Conservation (phyloP, 768 basidiomycete genomes). For the Candolleomyces aberdarensis region DNA sequence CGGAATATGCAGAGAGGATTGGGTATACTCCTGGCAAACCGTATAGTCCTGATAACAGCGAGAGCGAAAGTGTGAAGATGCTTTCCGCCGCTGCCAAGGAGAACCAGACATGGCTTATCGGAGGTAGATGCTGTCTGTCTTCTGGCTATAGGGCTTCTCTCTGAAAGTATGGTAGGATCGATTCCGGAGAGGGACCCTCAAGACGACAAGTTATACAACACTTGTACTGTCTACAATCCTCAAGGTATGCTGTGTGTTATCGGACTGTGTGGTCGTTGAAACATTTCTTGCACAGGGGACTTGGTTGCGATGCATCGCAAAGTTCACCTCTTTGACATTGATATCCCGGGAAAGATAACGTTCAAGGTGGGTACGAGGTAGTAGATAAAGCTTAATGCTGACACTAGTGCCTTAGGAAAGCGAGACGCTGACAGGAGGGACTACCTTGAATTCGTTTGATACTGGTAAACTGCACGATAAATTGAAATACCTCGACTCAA, state of each 20-base stretch:
- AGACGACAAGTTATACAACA: constrained; percentile 82
- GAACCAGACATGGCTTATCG: constrained; percentile 84
- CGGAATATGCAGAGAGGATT: constrained; percentile 79
- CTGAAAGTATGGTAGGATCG: constrained; percentile 59
- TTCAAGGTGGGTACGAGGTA: constrained; percentile 58
- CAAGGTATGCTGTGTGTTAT: constrained; percentile 40
- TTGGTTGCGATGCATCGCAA: constrained; percentile 89
- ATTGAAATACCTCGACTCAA: not conserved
- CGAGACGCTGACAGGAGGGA: constrained; percentile 80
- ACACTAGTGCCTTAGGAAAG: constrained; percentile 61
- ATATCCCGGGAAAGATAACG: constrained; percentile 88
- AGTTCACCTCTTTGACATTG: constrained; percentile 96
- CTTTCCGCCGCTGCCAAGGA: constrained; percentile 80
- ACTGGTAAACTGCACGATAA: constrained; percentile 53
- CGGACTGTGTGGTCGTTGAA: not conserved
- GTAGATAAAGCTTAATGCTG: constrained; percentile 4
- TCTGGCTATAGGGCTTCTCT: not conserved
- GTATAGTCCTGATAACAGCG: constrained; percentile 52
- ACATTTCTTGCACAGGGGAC: constrained; percentile 50
- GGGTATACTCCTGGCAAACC: constrained; percentile 53
- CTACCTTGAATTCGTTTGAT: constrained; percentile 73
- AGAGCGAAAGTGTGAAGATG: constrained; percentile 78
- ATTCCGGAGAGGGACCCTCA: constrained; percentile 79
- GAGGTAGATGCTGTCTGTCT: constrained; percentile 48
- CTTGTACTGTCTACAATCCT: constrained; percentile 87